These are phyloP conservation scores for Suhomyces wounanorum DNA, from an alignment of 1,139 yeast genomes.

Conservation along the genomic window DNA sequence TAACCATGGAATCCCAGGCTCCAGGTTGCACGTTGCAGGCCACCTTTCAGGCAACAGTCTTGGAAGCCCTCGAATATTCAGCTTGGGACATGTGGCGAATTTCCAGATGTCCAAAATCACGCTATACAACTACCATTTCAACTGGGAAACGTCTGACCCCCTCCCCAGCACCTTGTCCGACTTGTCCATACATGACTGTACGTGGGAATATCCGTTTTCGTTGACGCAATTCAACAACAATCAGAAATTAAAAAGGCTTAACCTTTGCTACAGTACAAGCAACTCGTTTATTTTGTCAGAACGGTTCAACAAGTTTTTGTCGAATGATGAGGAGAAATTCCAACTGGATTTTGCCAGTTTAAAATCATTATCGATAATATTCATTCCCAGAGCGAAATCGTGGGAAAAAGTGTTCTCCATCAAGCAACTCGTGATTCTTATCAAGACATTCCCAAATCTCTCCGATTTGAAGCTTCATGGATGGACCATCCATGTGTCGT, in stretches of 20 bases:
- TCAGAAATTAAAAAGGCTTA: constrained; percentile 25
- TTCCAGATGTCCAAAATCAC: constrained; percentile 27
- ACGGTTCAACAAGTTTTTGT: constrained; percentile 35
- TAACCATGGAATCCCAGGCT: constrained; percentile 7
- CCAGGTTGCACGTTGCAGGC: constrained; percentile 10
- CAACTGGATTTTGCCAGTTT: constrained; percentile 25
- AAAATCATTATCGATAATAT: constrained; percentile 21
- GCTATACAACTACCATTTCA: constrained; percentile 35
- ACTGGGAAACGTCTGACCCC: constrained; percentile 28
- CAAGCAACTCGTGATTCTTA: constrained; percentile 5
- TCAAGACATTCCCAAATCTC: constrained; percentile 24
- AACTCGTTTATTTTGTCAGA: constrained; percentile 42
- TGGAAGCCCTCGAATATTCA: constrained; percentile 30
- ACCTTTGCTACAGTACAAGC: constrained; percentile 29
- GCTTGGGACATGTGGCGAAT: constrained; percentile 32
- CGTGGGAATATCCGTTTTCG: constrained; percentile 49
- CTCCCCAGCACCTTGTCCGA: constrained; percentile 6
- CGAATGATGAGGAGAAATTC: constrained; percentile 17
- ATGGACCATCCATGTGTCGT: constrained; percentile 22
- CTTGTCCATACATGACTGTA: constrained; percentile 35
- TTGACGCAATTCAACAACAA: constrained; percentile 34
- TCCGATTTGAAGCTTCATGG: constrained; percentile 25
- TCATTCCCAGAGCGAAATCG: constrained; percentile 9
- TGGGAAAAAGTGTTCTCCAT: constrained; percentile 12
- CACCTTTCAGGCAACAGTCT: constrained; percentile 11